A percentile compares a stretch with the other conserved stretches of the same genome.
Evolutionary conservation across 2,329 filamentous ascomycete genomes (phyloP).

Genomic region (Scytalidium sp.): DNA sequence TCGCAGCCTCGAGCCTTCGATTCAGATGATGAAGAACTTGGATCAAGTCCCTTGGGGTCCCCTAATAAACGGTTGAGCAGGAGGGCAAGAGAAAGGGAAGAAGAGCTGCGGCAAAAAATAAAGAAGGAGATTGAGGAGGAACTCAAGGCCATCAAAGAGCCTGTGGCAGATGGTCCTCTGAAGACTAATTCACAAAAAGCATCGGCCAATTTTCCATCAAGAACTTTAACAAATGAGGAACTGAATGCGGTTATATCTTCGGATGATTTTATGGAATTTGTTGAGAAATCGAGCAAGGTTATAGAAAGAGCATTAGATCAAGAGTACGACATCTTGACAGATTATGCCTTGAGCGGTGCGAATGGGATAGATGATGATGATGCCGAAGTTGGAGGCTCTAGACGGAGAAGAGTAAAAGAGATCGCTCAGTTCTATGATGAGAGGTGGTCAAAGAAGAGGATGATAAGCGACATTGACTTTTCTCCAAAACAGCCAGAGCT

Average conservation of each 20-base stretch:
- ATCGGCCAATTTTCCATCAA: constrained; percentile 67
- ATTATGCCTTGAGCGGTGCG: constrained; percentile 80
- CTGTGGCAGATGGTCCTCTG: constrained; percentile 48
- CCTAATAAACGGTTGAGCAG: constrained; percentile 74
- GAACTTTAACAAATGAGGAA: constrained; percentile 80
- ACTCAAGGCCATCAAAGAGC: constrained; percentile 67
- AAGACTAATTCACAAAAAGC: constrained; percentile 39
- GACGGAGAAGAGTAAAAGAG: constrained; percentile 76
- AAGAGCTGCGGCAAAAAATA: constrained; percentile 82
- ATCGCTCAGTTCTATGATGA: constrained; percentile 92
- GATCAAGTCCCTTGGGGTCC: constrained; percentile 37
- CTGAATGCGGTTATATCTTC: constrained; percentile 87
- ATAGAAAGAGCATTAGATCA: constrained; percentile 94
- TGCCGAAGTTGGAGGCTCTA: constrained; percentile 67
- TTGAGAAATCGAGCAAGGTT: constrained; percentile 94
- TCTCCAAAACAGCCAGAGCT: constrained; percentile 94
- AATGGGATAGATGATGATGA: constrained; percentile 77
- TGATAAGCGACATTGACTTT: constrained; percentile 94
- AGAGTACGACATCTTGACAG: constrained; percentile 92
- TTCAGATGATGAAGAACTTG: constrained; percentile 61
- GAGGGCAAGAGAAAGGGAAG: constrained; percentile 77
- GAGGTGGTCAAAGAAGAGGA: constrained; percentile 94
- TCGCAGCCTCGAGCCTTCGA: constrained; percentile 52
- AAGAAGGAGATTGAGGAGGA: constrained; percentile 92
- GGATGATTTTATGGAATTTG: constrained; percentile 90